Percentiles rank a stretch among this genome's conserved stretches.
Evolutionary conservation across 1,284 basidiomycete species (phyloP).

Genomic region (Fomitopsis pinicola): DNA sequence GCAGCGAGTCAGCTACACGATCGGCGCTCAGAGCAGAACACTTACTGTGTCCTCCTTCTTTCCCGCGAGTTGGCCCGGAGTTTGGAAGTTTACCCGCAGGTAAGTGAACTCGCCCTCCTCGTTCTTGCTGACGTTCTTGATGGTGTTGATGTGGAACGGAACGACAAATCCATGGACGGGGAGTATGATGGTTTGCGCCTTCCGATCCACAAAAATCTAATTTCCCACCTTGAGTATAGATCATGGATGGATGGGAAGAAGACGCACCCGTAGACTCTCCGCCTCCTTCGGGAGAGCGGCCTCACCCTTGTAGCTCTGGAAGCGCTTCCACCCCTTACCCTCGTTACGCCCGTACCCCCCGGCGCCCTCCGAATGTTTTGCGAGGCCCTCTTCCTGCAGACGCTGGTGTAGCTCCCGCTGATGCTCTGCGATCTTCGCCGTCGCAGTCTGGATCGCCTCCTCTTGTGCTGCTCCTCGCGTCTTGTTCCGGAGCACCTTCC

Average conservation of each 20-base stretch:
- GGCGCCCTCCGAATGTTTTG: conserved; percentile 79
- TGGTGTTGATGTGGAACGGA: conserved; percentile 97
- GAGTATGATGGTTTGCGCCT: conserved; percentile 85
- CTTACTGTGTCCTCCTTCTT: conserved; percentile 97
- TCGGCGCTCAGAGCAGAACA: neutral
- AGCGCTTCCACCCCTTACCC: conserved; percentile 91
- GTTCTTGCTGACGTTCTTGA: conserved; percentile 97
- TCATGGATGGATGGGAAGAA: neutral
- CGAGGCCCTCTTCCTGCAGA: conserved; percentile 81
- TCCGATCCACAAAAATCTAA: conserved; percentile 90
- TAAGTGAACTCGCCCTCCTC: conserved; percentile 96
- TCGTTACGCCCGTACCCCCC: conserved; percentile 71
- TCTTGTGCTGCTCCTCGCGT: conserved; percentile 78
- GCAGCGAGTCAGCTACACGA: neutral
- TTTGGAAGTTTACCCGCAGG: conserved; percentile 97
- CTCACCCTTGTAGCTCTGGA: conserved; percentile 97
- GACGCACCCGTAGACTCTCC: conserved; percentile 68
- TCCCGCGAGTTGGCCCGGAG: conserved; percentile 94
- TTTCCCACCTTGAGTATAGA: conserved; percentile 6
- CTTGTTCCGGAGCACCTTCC: conserved; percentile 81
- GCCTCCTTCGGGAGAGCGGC: conserved; percentile 81
- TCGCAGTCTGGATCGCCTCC: conserved; percentile 68
- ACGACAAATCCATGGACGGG: conserved; percentile 96
- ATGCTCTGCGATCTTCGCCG: conserved; percentile 79
- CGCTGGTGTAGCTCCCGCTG: conserved; percentile 82